Conservation (phyloP, 805 yeast species). For the Pichia scutulata region DNA sequence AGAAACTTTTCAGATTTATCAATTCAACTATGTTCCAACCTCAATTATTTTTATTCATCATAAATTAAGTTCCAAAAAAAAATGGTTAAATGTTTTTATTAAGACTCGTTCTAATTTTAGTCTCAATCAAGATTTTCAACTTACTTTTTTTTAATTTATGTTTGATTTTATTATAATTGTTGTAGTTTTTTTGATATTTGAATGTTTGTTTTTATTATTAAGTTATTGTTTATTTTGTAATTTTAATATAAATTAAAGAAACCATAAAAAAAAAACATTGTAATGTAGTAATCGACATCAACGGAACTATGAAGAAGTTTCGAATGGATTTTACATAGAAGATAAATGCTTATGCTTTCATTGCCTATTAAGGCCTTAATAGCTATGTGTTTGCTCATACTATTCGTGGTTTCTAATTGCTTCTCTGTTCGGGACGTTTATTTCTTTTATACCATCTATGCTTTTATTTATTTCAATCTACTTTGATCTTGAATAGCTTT, state of each 20-base stretch:
- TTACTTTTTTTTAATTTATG: not conserved
- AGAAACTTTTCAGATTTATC: not conserved
- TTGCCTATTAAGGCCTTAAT: no score
- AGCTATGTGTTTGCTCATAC: no score
- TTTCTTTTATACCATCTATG: no score
- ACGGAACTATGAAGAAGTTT: no score
- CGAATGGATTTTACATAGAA: no score
- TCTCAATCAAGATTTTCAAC: not conserved
- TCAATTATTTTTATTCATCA: not conserved
- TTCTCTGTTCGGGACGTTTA: no score
- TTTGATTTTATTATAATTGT: not conserved
- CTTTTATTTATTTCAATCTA: no score
- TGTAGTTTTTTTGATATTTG: not conserved
- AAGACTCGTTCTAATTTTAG: not conserved
- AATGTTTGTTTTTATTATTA: not conserved
- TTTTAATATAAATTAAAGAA: not conserved
- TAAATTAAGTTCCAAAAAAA: not conserved
- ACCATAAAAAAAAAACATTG: not conserved
- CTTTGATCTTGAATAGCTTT: no score
- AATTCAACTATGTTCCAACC: conserved; percentile 7
- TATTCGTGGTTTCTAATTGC: no score
- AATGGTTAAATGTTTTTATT: not conserved
- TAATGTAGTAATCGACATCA: not conserved
- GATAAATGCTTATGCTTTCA: no score
- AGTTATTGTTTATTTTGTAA: not conserved